These are phyloP conservation scores for Agroathelia rolfsii DNA, from an alignment of 1,284 basidiomycete genomes.

Conservation along the genomic window DNA sequence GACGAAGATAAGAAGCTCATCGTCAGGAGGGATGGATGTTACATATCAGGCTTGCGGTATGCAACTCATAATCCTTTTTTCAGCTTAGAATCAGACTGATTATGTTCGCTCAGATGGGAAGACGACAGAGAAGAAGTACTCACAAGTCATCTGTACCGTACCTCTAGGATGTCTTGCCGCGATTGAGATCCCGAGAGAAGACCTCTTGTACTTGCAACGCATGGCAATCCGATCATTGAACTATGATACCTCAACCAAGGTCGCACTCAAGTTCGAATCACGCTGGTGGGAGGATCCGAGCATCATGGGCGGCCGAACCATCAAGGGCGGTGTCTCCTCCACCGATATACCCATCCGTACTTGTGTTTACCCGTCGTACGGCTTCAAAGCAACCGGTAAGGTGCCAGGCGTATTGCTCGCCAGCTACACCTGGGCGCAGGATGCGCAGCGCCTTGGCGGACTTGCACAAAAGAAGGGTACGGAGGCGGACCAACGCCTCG, in stretches of 20 bases:
- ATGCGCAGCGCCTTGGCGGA: slow-evolving; percentile 14
- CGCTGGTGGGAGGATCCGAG: slow-evolving; percentile 16
- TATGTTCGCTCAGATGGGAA: too few relatives aligned
- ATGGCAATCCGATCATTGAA: slow-evolving; percentile 20
- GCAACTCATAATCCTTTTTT: too few relatives aligned
- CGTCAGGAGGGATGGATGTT: too few relatives aligned
- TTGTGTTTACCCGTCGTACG: slow-evolving; percentile 20
- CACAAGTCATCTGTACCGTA: slow-evolving; percentile 23
- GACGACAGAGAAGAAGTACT: slow-evolving; percentile 11
- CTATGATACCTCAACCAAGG: slow-evolving; percentile 20
- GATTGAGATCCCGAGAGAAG: slow-evolving; percentile 16
- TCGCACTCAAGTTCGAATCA: slow-evolving; percentile 22
- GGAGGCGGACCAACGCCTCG: slow-evolving; percentile 7
- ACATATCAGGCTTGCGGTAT: too few relatives aligned
- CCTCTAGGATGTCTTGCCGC: slow-evolving; percentile 17
- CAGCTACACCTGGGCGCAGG: slow-evolving; percentile 17
- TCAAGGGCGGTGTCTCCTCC: slow-evolving; percentile 9
- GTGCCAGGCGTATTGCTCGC: slow-evolving; percentile 12
- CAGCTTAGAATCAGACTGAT: too few relatives aligned
- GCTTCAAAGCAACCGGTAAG: slow-evolving; percentile 7
- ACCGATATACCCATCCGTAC: slow-evolving; percentile 15
- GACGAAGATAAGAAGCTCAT: slow-evolving; percentile 8
- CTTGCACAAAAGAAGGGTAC: slow-evolving; percentile 6
- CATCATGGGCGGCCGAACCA: slow-evolving; percentile 14
- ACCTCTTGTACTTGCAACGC: slow-evolving; percentile 14